A percentile compares a stretch with the other conserved stretches of the same genome.
These are phyloP conservation scores for Yamadazyma songkhlaensis DNA, from an alignment of 1,139 yeast species.

Conservation along the genomic window DNA sequence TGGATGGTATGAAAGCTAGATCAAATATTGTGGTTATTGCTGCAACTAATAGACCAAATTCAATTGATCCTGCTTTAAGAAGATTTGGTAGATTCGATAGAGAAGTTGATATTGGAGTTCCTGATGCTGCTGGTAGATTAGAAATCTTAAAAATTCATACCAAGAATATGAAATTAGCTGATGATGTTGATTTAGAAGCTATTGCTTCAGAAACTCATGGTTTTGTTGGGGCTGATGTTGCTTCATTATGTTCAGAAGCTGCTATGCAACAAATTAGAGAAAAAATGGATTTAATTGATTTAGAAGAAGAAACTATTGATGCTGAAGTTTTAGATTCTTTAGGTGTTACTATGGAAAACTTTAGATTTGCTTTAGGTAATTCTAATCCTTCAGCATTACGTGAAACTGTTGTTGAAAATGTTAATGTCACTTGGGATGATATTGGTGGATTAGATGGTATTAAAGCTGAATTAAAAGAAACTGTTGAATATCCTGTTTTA, in stretches of 20 bases:
- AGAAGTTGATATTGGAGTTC: constrained; percentile 98
- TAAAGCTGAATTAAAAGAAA: constrained; percentile 95
- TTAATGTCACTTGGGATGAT: constrained; percentile 98
- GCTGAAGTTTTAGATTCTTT: constrained; percentile 95
- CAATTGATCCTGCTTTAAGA: constrained; percentile 97
- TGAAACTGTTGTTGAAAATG: constrained; percentile 98
- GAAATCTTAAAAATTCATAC: constrained; percentile 87
- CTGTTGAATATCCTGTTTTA: constrained; percentile 97
- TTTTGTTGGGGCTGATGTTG: constrained; percentile 87
- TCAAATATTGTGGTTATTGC: constrained; percentile 91
- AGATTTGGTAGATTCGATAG: constrained; percentile 99
- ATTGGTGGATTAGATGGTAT: constrained; percentile 94
- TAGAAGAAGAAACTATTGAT: constrained; percentile 96
- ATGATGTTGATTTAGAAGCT: constrained; percentile 92
- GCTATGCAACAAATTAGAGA: constrained; percentile 95
- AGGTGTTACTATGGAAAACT: constrained; percentile 99
- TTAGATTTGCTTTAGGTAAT: constrained; percentile 95
- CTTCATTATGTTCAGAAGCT: constrained; percentile 95
- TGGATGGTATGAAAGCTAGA: constrained; percentile 99
- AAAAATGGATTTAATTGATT: constrained; percentile 96
- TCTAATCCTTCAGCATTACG: constrained; percentile 99
- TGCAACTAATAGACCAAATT: constrained; percentile 93
- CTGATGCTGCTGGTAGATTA: constrained; percentile 97
- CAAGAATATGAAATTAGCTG: constrained; percentile 95
- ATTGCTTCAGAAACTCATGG: constrained; percentile 84